Base-by-base conservation (phyloP, 2,329 filamentous ascomycete species). In the Knoxdaviesia proteae region DNA sequence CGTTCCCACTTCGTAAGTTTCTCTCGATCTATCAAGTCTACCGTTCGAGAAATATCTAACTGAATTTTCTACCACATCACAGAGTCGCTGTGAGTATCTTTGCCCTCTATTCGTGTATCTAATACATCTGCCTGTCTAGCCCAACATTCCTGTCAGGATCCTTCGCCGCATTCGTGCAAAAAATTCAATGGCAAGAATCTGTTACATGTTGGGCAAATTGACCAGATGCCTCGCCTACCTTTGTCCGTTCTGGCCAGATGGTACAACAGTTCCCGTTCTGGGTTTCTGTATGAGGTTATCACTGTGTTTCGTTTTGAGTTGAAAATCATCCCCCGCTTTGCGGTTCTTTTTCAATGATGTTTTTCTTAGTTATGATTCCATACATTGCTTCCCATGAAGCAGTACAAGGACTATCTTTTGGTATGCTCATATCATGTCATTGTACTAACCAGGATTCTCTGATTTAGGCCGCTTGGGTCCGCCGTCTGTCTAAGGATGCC, bases 131-230 rank as follows among this genome's bases (percentile, higher is more conserved):
- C 49, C 49, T 53, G 58, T 53, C 55, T 56, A 61, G 67, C 71
- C 78, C 78, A 82, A 76, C 68, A 69, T 61, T 65, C 62, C 69
- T 64, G 86, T 90, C 84, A 92, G 90, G 88, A 92, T 82, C 68
- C 73, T 77, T 69, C 56, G 66, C 63, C 39, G 44, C 46, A 39
- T 39, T 42, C 74, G 70, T 63, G 60, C 20, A 20, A 20, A 20
- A 20, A 3, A 58, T 63, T 68, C 69, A 59, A 77, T 90, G 83
- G 80, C 78, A 77, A 74, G 68, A 63, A 72, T 84, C 87, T 92
- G 90, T 98, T 98, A 98, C 83, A 84, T 80, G 80, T 76, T 84
- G 94, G 90, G 90, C 79, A 96, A 74, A 98, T 77, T 61, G 68
- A 94, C 57, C 55, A 59, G 68, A 69, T 65, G 51, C 56, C 54